Conservation (phyloP, 805 yeast species). For the Nakazawaea populi region DNA sequence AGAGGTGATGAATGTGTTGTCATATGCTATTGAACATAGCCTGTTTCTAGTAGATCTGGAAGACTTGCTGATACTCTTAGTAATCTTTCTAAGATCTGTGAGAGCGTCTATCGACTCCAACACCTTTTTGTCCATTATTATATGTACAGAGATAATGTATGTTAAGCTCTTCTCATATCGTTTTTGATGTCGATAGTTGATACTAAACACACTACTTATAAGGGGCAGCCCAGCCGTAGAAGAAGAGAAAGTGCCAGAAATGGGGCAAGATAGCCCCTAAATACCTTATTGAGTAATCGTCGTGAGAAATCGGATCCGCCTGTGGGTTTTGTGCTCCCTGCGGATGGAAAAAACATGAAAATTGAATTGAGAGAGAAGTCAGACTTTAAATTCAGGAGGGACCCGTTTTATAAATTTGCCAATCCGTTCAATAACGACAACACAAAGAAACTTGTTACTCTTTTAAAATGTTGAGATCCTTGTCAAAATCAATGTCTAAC, state of each 20-base stretch:
- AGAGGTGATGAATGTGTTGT: conserved; percentile 41
- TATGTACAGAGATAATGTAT: too few species aligned
- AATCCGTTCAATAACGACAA: neutral
- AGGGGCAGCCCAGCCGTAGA: too few species aligned
- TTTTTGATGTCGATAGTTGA: too few species aligned
- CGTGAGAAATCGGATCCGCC: conserved; percentile 2
- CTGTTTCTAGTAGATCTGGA: conserved; percentile 51
- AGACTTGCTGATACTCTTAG: conserved; percentile 41
- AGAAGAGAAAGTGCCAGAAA: too few species aligned
- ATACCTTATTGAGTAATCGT: neutral
- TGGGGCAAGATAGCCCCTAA: too few species aligned
- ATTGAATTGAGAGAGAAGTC: too few species aligned
- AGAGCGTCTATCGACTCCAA: neutral
- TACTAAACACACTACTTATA: too few species aligned
- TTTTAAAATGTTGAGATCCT: conserved; percentile 1
- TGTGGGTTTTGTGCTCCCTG: neutral
- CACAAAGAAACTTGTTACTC: neutral
- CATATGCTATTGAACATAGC: conserved; percentile 65
- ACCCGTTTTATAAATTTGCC: neutral
- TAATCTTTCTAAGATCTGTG: neutral
- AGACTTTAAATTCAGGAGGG: too few species aligned
- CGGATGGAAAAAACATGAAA: neutral
- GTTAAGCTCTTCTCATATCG: too few species aligned
- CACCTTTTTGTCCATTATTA: neutral
- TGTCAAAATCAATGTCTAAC: conserved; percentile 6